Percentiles rank a stretch among this genome's conserved stretches.
Evolutionary conservation across 1,139 yeast species (phyloP).

Genomic region (Meyerozyma guilliermondii): DNA sequence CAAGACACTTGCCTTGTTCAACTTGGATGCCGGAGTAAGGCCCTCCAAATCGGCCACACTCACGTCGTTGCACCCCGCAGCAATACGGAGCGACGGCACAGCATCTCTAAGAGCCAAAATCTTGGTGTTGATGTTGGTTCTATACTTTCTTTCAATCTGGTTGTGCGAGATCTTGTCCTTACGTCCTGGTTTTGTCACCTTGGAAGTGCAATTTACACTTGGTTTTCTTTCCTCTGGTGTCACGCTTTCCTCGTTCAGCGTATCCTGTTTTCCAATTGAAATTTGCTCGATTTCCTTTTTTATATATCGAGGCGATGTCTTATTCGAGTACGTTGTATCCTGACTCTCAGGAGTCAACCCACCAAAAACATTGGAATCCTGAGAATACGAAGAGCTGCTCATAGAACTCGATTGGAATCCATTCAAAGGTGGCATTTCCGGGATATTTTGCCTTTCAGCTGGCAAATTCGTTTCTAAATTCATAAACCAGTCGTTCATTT

Average conservation of each 20-base stretch:
- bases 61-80: conserved; percentile 36
- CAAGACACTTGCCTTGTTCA: conserved; percentile 84
- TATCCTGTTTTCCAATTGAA: not conserved
- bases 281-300: not conserved
- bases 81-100: conserved; percentile 59
- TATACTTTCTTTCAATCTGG: conserved; percentile 72
- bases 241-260: not conserved
- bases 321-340: not conserved
- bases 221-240: not conserved
- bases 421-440: not conserved
- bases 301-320: not conserved
- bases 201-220: conserved; percentile 6
- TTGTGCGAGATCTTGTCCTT: conserved; percentile 71
- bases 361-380: conserved; percentile 1
- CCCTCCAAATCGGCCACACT: conserved; percentile 65
- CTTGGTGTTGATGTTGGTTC: conserved; percentile 73
- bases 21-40: conserved; percentile 76
- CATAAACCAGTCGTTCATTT: conserved; percentile 24
- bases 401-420: conserved; percentile 1
- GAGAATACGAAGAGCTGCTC: not conserved
- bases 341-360: conserved; percentile 1
- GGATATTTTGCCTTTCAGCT: not conserved
- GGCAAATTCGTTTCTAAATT: not conserved
- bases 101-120: conserved; percentile 68
- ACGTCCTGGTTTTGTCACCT: conserved; percentile 30